Base-by-base conservation (phyloP, 768 basidiomycete genomes). In the Amanita inopinata region DNA sequence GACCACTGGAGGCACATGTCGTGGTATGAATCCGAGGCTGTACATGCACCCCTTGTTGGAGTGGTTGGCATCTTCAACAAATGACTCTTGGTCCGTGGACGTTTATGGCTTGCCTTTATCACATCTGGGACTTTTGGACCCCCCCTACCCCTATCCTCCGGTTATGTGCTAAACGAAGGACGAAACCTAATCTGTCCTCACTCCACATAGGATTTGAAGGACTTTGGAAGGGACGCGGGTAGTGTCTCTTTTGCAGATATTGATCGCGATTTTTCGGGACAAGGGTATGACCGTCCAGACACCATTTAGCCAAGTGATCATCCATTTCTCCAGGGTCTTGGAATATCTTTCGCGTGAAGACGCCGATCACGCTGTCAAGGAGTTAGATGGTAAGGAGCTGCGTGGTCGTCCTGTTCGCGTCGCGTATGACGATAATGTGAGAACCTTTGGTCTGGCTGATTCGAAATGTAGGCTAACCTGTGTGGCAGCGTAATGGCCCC, bases 181-280 rank as follows among this genome's bases (percentile, higher is more conserved):
- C 58, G 59, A 60, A n/a, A 61, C 61, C 68, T 71, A 54, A 73
- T 64, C 48, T 55, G 57, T 64, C 58, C 57, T 61, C 62, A 52
- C 63, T 61, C 57, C 63, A 55, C 60, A 55, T 72, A 98, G 94
- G 94, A 98, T 60, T 69, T 98, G 60, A 98, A 98, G 65, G 94
- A 98, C 58, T 97, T 93, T 48, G 94, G 92, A 52, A 88, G 94
- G 48, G 83, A 90, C 56, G 88, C 87, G 38, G 92, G 90, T 32
- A 86, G 80, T 56, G 90, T 97, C 45, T 88, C 86, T 14, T 97
- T 86, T 54, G 91, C 94, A 31, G 94, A 98, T 57, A 83, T 98
- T 47, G 93, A 98, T 58, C 82, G 90, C 28, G 83, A 92, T 56
- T 60, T 61, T 49, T 78, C 86, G 18, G 85, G 84, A 23, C 80